Evolutionary conservation across 208 protist species (phyloP).

Genomic region (Acanthamoeba lugdunensis): DNA sequence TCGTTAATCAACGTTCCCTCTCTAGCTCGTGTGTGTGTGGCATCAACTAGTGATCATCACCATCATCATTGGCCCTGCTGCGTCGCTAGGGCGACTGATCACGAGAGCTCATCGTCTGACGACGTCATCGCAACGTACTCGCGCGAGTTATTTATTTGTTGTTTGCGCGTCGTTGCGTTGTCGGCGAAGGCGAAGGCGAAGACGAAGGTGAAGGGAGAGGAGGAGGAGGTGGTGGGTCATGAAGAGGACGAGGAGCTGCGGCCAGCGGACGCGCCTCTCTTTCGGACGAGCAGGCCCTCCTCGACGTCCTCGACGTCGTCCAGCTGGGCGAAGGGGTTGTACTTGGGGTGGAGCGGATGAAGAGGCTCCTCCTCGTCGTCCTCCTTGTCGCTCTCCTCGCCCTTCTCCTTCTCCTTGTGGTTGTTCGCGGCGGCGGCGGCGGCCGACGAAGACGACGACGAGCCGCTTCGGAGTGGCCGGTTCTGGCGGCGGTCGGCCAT

Average conservation of each 20-base stretch:
- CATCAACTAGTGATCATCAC: too few relatives aligned
- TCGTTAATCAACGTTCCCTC: too few relatives aligned
- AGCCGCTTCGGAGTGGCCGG: background rate
- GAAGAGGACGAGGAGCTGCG: slow-evolving; percentile 7
- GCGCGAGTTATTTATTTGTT: too few relatives aligned
- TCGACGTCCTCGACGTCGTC: background rate
- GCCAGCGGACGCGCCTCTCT: background rate
- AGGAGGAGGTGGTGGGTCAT: background rate
- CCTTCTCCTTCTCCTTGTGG: slow-evolving; percentile 32
- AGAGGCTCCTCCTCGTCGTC: background rate
- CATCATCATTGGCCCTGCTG: too few relatives aligned
- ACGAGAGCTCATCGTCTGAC: background rate
- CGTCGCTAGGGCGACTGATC: background rate
- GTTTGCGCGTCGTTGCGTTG: too few relatives aligned
- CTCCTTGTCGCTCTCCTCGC: slow-evolving; percentile 60
- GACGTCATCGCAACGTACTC: background rate
- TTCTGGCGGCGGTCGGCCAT: background rate
- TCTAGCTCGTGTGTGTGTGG: too few relatives aligned
- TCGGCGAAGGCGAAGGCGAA: background rate
- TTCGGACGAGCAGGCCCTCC: background rate
- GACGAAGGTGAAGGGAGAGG: background rate
- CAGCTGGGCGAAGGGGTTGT: background rate
- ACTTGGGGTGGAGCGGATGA: background rate
- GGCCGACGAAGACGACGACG: background rate
- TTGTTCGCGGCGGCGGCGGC: background rate